These are phyloP conservation scores for Raphanus hybrid DNA, from an alignment of 441 rosid species.

Conservation along the genomic window DNA sequence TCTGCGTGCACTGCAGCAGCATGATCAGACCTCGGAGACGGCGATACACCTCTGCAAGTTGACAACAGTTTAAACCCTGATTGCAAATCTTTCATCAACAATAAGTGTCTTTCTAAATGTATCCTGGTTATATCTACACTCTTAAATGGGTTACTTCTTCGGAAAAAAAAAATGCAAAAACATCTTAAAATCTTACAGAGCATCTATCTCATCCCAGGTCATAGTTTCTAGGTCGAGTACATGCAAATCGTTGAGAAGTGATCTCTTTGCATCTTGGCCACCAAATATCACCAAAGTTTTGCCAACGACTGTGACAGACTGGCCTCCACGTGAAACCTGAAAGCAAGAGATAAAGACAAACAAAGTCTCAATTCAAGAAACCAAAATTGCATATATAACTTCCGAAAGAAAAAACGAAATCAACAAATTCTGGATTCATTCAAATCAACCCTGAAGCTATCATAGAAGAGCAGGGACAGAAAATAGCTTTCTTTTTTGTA, in stretches of 20 bases:
- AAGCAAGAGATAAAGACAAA: slow-evolving; percentile 39
- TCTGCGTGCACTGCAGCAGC: slow-evolving; percentile 97
- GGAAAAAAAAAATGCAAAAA: slow-evolving; percentile 19
- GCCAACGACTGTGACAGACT: slow-evolving; percentile 88
- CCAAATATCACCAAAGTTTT: slow-evolving; percentile 94
- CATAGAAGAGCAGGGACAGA: slow-evolving; percentile 13
- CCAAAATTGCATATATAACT: slow-evolving; percentile 12
- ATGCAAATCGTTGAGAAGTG: slow-evolving; percentile 91
- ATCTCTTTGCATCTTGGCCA: slow-evolving; percentile 94
- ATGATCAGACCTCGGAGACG: slow-evolving; percentile 99
- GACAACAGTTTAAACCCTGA: too few relatives aligned
- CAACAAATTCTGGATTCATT: neutral
- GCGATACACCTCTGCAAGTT: slow-evolving; percentile 76
- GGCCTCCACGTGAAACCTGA: slow-evolving; percentile 98
- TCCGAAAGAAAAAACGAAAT: slow-evolving; percentile 5
- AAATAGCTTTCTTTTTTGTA: neutral
- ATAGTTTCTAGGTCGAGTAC: slow-evolving; percentile 94
- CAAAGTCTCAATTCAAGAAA: slow-evolving; percentile 21
- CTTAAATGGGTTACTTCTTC: slow-evolving; percentile 3
- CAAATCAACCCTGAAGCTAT: slow-evolving; percentile 9
- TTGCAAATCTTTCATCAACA: too few relatives aligned
- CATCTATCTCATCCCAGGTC: slow-evolving; percentile 99
- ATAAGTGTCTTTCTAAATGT: neutral
- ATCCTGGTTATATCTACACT: slow-evolving; percentile 16
- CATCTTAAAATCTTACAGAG: slow-evolving; percentile 64